Base-by-base conservation (phyloP, 2,329 filamentous ascomycete species). In the Chaetomiaceae sp. region DNA sequence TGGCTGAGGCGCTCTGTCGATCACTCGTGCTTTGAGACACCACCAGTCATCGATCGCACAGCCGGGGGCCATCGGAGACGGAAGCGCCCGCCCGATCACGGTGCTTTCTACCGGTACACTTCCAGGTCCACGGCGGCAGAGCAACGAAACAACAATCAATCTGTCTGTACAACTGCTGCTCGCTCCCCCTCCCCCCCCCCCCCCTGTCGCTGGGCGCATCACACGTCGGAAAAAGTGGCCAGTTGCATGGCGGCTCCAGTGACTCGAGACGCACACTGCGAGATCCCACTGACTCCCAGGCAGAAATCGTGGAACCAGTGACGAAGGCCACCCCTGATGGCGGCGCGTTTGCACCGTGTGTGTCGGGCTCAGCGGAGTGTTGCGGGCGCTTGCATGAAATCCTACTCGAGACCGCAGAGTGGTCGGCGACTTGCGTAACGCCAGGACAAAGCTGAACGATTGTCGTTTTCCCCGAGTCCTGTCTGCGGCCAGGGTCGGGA, bases 401-500 rank as follows among this genome's bases (percentile, higher is more conserved):
- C 15, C 19, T 27, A 24, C 38, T 46, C n/a, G 34, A 15, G 42
- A 40, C 18, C 20, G 38, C 40, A 50, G 22, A 56, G 41, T 57
- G 50, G 57, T 56, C 53, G 57, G 53, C 57, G 56, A 57, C 52
- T 49, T 59, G 57, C 51, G 57, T 56, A 58, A 58, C 58, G 42
- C 42, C 26, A 49, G 30, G 24, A 6, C 10, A 11, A 12, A 19
- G 33, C 15, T 11, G 11, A 17, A 46, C 24, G 17, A 26, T 9
- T 19, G 19, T 29, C 39, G 42, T 52, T n/a, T n/a, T 44, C 44
- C 47, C 49, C 43, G 43, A 47, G 46, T 42, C 38, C 42, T 38
- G 42, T 24, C 22, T 18, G n/a, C n/a, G n/a, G n/a, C n/a, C n/a
- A n/a, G n/a, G n/a, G n/a, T n/a, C n/a, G n/a, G n/a, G n/a, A n/a